These are phyloP conservation scores for Pneumocystis canis DNA, from an alignment of 1,139 yeast genomes.

Conservation along the genomic window DNA sequence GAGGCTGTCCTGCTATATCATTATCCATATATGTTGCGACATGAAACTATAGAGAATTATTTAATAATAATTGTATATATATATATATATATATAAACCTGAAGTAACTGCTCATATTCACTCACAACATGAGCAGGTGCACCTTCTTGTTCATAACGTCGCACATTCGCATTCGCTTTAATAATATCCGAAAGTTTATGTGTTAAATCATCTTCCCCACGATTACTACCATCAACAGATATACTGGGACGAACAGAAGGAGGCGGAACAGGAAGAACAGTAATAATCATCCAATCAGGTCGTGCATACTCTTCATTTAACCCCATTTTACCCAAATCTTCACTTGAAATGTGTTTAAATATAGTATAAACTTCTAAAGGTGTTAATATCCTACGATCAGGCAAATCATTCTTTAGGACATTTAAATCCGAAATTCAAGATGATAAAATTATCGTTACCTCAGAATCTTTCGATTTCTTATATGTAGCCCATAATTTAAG, in stretches of 20 bases:
- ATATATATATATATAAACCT: slow-evolving; percentile 21
- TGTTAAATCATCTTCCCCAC: slow-evolving; percentile 98
- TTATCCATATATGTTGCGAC: slow-evolving; percentile 99
- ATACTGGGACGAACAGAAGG: slow-evolving; percentile 98
- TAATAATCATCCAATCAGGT: slow-evolving; percentile 96
- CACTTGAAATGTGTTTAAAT: slow-evolving; percentile 75
- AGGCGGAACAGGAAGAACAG: slow-evolving; percentile 98
- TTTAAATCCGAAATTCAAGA: slow-evolving; percentile 21
- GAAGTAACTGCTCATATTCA: slow-evolving; percentile 88
- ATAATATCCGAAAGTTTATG: slow-evolving; percentile 92
- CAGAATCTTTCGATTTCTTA: slow-evolving; percentile 71
- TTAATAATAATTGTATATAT: not conserved
- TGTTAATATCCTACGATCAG: slow-evolving; percentile 77
- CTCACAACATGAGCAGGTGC: slow-evolving; percentile 96
- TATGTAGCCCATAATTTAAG: slow-evolving; percentile 92
- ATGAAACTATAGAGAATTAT: slow-evolving; percentile 37
- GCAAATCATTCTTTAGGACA: slow-evolving; percentile 48
- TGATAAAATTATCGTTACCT: slow-evolving; percentile 18
- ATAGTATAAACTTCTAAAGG: slow-evolving; percentile 85
- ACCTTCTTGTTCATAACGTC: slow-evolving; percentile 92
- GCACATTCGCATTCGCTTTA: slow-evolving; percentile 91
- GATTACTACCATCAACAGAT: slow-evolving; percentile 94
- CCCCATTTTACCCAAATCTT: slow-evolving; percentile 71
- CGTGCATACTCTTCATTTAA: slow-evolving; percentile 92
- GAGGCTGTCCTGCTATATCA: slow-evolving; percentile 99